phyloP scores from a whole-genome alignment of 192 early-diverging fungal species.

The Geranomyces variabilis region DNA sequence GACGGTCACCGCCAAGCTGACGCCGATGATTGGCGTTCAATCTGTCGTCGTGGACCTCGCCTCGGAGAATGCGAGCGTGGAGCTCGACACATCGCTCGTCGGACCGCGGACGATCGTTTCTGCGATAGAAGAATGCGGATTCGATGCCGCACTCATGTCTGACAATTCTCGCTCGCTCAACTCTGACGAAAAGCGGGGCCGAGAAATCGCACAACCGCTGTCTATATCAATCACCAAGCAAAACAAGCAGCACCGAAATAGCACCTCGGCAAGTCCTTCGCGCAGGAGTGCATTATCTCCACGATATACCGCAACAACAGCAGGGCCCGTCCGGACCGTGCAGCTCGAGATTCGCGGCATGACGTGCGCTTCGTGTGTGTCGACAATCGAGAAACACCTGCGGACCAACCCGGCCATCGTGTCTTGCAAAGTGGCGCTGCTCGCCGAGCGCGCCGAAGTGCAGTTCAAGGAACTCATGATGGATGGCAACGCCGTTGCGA shows the following conservation, averaged over 20 bases:
- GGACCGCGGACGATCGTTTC: slow-evolving; percentile 46
- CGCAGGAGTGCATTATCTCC: slow-evolving; percentile 10
- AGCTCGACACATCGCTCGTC: slow-evolving; percentile 50
- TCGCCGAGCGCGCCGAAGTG: slow-evolving; percentile 80
- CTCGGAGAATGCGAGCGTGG: slow-evolving; percentile 56
- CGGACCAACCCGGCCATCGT: slow-evolving; percentile 61
- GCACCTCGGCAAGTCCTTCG: neutral
- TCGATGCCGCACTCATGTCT: slow-evolving; percentile 52
- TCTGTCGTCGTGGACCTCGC: slow-evolving; percentile 59
- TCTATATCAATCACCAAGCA: slow-evolving; percentile 1
- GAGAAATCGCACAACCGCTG: neutral
- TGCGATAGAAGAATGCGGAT: slow-evolving; percentile 72
- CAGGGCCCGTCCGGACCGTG: slow-evolving; percentile 22
- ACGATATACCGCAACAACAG: slow-evolving; percentile 23
- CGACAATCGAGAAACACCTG: slow-evolving; percentile 77
- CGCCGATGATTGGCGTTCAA: slow-evolving; percentile 53
- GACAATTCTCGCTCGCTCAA: neutral
- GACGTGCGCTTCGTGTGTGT: slow-evolving; percentile 95
- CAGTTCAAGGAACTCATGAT: slow-evolving; percentile 58
- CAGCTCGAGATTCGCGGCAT: slow-evolving; percentile 81
- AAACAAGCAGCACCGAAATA: neutral
- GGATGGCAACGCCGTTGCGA: slow-evolving; percentile 52
- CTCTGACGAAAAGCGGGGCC: neutral
- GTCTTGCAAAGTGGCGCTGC: slow-evolving; percentile 79
- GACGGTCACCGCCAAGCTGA: slow-evolving; percentile 66